phyloP scores from a whole-genome alignment of 192 early-diverging fungal genomes.

The Entomortierella parvispora region DNA sequence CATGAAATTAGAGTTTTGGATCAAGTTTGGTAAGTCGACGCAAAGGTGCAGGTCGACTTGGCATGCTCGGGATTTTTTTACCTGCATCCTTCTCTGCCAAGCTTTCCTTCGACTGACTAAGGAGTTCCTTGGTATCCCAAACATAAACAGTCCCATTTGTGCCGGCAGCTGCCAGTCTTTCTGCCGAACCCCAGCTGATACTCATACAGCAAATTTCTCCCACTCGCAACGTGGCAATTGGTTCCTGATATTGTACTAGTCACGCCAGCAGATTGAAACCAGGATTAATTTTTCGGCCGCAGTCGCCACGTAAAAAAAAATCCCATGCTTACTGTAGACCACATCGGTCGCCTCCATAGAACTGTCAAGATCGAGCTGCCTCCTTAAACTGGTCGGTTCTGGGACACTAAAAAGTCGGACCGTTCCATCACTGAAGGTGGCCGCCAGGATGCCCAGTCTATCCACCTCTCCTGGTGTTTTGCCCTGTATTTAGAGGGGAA shows the following conservation, averaged over 20 bases:
- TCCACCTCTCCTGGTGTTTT: background rate
- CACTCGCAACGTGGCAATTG: slow-evolving; percentile 31
- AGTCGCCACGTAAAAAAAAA: background rate
- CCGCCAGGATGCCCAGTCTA: slow-evolving; percentile 35
- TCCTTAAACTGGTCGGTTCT: slow-evolving; percentile 16
- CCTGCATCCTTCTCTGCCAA: slow-evolving; percentile 37
- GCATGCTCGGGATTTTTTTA: background rate
- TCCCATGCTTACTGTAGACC: slow-evolving; percentile 20
- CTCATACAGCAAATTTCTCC: slow-evolving; percentile 47
- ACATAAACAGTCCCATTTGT: slow-evolving; percentile 36
- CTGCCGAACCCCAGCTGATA: slow-evolving; percentile 36
- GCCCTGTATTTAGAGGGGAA: background rate
- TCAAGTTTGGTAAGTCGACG: background rate
- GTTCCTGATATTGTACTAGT: slow-evolving; percentile 24
- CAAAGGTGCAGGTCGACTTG: background rate
- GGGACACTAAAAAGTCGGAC: slow-evolving; percentile 39
- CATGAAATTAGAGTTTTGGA: background rate
- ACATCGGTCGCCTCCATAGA: slow-evolving; percentile 1
- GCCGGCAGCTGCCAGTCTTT: slow-evolving; percentile 25
- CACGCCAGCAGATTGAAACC: background rate
- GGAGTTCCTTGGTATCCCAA: slow-evolving; percentile 37
- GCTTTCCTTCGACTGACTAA: slow-evolving; percentile 30
- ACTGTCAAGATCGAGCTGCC: background rate
- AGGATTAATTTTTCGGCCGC: background rate
- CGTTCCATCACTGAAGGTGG: slow-evolving; percentile 26